Conservation (phyloP, 2,329 filamentous ascomycete species). For the Diplodia mutila region DNA sequence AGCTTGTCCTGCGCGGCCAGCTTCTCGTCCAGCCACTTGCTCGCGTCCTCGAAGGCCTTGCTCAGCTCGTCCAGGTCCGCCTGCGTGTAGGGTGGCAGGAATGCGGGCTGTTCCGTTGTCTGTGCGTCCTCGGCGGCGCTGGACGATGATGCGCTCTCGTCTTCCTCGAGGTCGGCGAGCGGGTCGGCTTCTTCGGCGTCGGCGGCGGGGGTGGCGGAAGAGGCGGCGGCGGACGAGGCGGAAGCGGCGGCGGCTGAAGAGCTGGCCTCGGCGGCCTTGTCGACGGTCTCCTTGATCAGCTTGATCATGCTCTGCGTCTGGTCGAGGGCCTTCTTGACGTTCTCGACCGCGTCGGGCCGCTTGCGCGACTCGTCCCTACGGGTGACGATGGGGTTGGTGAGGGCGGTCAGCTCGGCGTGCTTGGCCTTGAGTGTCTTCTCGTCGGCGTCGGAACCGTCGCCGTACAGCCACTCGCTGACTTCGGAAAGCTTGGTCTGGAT, state of each 20-base stretch:
- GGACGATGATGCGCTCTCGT: conserved; percentile 53
- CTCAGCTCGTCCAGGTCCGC: conserved; percentile 72
- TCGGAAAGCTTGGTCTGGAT: conserved; percentile 70
- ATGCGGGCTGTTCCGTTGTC: conserved; percentile 55
- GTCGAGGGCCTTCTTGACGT: conserved; percentile 71
- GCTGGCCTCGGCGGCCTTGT: conserved; percentile 63
- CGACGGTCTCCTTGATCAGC: conserved; percentile 72
- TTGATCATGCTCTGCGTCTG: conserved; percentile 72
- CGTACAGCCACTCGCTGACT: conserved; percentile 88
- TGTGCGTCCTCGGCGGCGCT: conserved; percentile 38
- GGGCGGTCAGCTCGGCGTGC: conserved; percentile 74
- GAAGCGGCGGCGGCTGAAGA: conserved; percentile 38
- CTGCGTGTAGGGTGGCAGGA: conserved; percentile 71
- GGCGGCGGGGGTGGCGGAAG: conserved; percentile 51
- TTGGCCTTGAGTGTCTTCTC: conserved; percentile 75
- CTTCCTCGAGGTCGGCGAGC: conserved; percentile 66
- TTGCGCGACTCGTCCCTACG: conserved; percentile 72
- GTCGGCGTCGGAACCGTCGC: conserved; percentile 75
- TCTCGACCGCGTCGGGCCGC: conserved; percentile 70
- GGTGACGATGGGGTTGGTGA: conserved; percentile 76
- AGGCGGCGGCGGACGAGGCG: conserved; percentile 45
- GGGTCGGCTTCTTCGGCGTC: conserved; percentile 40
- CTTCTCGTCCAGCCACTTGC: conserved; percentile 76
- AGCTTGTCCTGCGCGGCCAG: conserved; percentile 73
- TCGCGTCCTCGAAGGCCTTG: conserved; percentile 63